Evolutionary conservation across 768 basidiomycete genomes (phyloP).

Genomic region (Macrolepiota fuliginosa): DNA sequence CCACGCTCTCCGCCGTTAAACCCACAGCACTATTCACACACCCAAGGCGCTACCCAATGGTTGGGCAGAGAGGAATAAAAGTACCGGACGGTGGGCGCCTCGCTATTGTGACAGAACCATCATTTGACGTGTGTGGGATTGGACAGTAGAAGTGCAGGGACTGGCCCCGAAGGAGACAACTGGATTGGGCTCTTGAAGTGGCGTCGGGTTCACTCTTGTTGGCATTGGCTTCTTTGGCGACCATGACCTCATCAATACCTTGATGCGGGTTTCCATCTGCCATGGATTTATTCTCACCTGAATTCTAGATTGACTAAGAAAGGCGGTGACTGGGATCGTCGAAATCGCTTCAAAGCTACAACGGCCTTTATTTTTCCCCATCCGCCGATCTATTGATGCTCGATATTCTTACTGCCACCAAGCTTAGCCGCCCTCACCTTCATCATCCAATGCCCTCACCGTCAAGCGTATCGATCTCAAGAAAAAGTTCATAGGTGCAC

Average conservation of each 20-base stretch:
- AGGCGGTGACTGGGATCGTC: no score
- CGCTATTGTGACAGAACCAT: slow-evolving; percentile 24
- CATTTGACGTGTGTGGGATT: slow-evolving; percentile 50
- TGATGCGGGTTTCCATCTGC: slow-evolving; percentile 86
- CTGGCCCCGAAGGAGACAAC: slow-evolving; percentile 89
- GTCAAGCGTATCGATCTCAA: slow-evolving; percentile 84
- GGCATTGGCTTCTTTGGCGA: slow-evolving; percentile 90
- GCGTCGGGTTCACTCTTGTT: slow-evolving; percentile 85
- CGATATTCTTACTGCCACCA: slow-evolving; percentile 94
- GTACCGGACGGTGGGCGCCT: slow-evolving; percentile 34
- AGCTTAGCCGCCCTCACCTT: slow-evolving; percentile 86
- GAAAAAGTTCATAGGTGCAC: slow-evolving; percentile 86
- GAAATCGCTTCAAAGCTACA: slow-evolving; percentile 81
- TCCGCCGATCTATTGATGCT: slow-evolving; percentile 92
- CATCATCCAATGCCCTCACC: slow-evolving; percentile 70
- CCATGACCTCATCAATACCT: no score
- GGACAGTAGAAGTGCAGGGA: slow-evolving; percentile 77
- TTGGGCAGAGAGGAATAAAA: no score
- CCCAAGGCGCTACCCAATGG: no score
- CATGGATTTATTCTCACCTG: slow-evolving; percentile 66
- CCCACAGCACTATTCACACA: no score
- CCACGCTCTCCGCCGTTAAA: no score
- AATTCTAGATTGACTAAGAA: no score
- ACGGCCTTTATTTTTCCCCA: slow-evolving; percentile 82
- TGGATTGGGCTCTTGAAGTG: slow-evolving; percentile 89